These are phyloP conservation scores for Paxillus ammoniavirescens DNA, from an alignment of 768 basidiomycete genomes.

Conservation along the genomic window DNA sequence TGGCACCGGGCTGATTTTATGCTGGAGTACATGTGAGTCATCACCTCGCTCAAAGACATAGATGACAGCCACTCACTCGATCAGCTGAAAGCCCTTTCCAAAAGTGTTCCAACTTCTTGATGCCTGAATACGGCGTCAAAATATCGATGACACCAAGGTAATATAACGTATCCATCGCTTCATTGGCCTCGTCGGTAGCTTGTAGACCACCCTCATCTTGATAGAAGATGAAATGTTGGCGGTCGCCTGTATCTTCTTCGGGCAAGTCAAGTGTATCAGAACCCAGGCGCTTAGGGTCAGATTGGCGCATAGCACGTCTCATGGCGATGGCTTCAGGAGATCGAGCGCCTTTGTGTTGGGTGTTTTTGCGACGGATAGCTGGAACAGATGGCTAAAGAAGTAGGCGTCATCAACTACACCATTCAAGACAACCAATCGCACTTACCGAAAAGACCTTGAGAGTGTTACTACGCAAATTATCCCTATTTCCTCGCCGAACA, in stretches of 20 bases:
- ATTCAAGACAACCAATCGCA: slow-evolving; percentile 12
- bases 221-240: slow-evolving; percentile 85
- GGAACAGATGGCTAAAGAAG: slow-evolving; percentile 65
- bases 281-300: slow-evolving; percentile 73
- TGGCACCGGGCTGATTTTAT: slow-evolving; percentile 92
- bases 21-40: slow-evolving; percentile 44
- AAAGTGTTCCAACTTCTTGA: slow-evolving; percentile 83
- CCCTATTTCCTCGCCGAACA: slow-evolving; percentile 85
- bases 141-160: slow-evolving; percentile 98
- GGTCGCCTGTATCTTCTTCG: slow-evolving; percentile 56
- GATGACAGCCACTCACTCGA: slow-evolving; percentile 56
- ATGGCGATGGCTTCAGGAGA: slow-evolving; percentile 79
- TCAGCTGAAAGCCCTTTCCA: slow-evolving; percentile 92
- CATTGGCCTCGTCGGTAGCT: slow-evolving; percentile 86
- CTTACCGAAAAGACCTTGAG: slow-evolving; percentile 89
- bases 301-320: slow-evolving; percentile 80
- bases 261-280: slow-evolving; percentile 51
- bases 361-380: slow-evolving; percentile 57
- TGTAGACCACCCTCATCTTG: slow-evolving; percentile 93
- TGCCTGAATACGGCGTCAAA: slow-evolving; percentile 76
- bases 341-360: slow-evolving; percentile 52
- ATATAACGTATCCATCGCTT: slow-evolving; percentile 73
- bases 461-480: slow-evolving; percentile 88
- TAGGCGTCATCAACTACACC: slow-evolving; percentile 4
- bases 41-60: neutral